Base-by-base conservation (phyloP, 495 filamentous ascomycete species). In the Chaetomium tenue region DNA sequence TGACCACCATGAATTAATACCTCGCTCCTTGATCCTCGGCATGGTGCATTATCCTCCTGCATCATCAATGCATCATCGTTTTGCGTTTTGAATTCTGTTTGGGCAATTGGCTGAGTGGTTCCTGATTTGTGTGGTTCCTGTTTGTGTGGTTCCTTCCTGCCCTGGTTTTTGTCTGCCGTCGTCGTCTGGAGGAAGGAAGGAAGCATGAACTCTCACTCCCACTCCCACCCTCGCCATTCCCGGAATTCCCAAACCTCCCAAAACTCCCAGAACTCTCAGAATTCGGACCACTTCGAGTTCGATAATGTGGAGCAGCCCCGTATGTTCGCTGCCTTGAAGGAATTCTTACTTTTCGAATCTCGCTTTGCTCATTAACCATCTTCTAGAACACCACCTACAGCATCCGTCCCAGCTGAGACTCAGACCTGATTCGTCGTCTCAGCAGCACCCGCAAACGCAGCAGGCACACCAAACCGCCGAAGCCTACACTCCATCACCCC, bases 401-500 rank as follows among this genome's bases (percentile, higher is more conserved):
- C 61, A 65, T 20, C 44, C 65, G 44, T 55, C 65, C 30, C 50
- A 66, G 39, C 55, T 65, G 46, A 66, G 66, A 61, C 61, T 59
- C 9, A 47, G 44, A 47, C 16, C n/a, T 50, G 28, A 42, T 42
- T 61, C 59, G 58, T 61, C 59, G 46, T 25, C 44, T 39, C 65
- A 15, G 63, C 69, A 39, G 68, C 61, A 26, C 62, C 65, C 42
- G 20, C 58, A 61, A 51, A 30, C 51, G 47, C 55, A 51, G 6
- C 7, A 30, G 11, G 63, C 66, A 1, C 71, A 71, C 37, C 70
- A 64, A 20, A 73, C 71, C 25, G 63, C 65, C 42, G 59, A 71
- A n/a, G 76, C 75, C 7, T 69, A 70, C 60, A 72, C 75, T 11
- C 76, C 74, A 9, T 72, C 74, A 12, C 72, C 61, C 40, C n/a